Conservation (phyloP, 2,329 filamentous ascomycete genomes). For the Colletotrichum caudatum region DNA sequence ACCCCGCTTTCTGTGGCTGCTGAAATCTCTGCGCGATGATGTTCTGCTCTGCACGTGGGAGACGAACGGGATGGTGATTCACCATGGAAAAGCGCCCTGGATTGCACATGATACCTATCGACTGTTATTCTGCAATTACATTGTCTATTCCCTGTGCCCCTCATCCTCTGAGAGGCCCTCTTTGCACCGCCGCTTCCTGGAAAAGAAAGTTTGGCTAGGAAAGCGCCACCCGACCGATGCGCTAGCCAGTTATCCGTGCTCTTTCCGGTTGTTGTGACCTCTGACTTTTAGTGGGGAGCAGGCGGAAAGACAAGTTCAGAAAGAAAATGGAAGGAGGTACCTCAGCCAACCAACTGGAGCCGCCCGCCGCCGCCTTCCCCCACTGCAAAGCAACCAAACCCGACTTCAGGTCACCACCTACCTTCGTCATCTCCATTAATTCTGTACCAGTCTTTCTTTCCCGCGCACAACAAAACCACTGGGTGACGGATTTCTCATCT, state of each 20-base stretch:
- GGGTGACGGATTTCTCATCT: slow-evolving; percentile 37
- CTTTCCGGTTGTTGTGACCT: not conserved
- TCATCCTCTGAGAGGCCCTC: slow-evolving; percentile 10
- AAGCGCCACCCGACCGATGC: slow-evolving; percentile 20
- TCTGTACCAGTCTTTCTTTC: slow-evolving; percentile 34
- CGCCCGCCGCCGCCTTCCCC: slow-evolving; percentile 26
- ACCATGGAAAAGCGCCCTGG: not conserved
- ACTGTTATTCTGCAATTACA: slow-evolving; percentile 1
- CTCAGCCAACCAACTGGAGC: slow-evolving; percentile 38
- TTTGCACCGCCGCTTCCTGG: slow-evolving; percentile 26
- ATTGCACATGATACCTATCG: not conserved
- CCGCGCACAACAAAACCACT: slow-evolving; percentile 38
- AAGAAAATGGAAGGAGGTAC: slow-evolving; percentile 22
- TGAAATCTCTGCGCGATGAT: slow-evolving; percentile 7
- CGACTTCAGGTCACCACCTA: slow-evolving; percentile 42
- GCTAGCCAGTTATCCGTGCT: slow-evolving; percentile 12
- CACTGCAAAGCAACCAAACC: slow-evolving; percentile 39
- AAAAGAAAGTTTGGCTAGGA: slow-evolving; percentile 13
- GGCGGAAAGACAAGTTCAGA: slow-evolving; percentile 3
- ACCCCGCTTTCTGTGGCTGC: slow-evolving; percentile 26
- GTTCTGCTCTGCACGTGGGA: not conserved
- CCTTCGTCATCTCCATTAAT: slow-evolving; percentile 42
- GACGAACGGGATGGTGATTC: not conserved
- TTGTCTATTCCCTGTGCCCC: not conserved
- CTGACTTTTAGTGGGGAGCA: slow-evolving; percentile 16